Evolutionary conservation across 2,329 filamentous ascomycete genomes (phyloP).

Genomic region (Geosmithia morbida): DNA sequence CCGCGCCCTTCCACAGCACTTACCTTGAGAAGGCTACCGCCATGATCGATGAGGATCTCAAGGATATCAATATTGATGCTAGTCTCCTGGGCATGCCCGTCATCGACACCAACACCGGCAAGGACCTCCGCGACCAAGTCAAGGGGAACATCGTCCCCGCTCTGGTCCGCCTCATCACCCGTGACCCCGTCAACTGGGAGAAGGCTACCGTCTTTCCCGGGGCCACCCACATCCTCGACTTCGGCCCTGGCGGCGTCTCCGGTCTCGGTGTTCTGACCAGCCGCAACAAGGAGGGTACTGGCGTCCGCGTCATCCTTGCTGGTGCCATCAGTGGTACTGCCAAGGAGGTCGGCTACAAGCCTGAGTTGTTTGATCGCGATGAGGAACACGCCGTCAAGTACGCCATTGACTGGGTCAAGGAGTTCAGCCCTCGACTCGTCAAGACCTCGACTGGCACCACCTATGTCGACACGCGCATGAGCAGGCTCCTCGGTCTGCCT

Average conservation of each 20-base stretch:
- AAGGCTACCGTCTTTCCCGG: conserved; percentile 79
- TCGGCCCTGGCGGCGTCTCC: conserved; percentile 92
- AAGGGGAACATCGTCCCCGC: conserved; percentile 71
- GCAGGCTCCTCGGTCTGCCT: conserved; percentile 67
- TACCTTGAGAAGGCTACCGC: conserved; percentile 74
- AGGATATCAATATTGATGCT: conserved; percentile 62
- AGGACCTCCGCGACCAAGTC: conserved; percentile 60
- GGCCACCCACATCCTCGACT: conserved; percentile 91
- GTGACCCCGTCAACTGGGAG: conserved; percentile 92
- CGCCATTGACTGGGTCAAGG: conserved; percentile 94
- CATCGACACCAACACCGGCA: conserved; percentile 78
- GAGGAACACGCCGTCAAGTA: conserved; percentile 90
- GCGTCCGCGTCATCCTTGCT: conserved; percentile 89
- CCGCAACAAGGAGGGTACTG: conserved; percentile 97
- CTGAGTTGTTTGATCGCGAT: conserved; percentile 92
- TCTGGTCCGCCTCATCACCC: conserved; percentile 84
- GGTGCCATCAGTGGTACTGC: conserved; percentile 87
- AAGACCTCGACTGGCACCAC: conserved; percentile 82
- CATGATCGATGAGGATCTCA: conserved; percentile 76
- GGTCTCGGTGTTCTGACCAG: conserved; percentile 92
- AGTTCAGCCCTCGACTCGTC: conserved; percentile 83
- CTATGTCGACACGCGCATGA: conserved; percentile 96
- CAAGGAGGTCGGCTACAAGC: conserved; percentile 89
- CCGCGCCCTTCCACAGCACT: conserved; percentile 94
- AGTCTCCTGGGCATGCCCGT: conserved; percentile 69